phyloP scores from a whole-genome alignment of 495 filamentous ascomycete genomes.

The Penicillium lagena region DNA sequence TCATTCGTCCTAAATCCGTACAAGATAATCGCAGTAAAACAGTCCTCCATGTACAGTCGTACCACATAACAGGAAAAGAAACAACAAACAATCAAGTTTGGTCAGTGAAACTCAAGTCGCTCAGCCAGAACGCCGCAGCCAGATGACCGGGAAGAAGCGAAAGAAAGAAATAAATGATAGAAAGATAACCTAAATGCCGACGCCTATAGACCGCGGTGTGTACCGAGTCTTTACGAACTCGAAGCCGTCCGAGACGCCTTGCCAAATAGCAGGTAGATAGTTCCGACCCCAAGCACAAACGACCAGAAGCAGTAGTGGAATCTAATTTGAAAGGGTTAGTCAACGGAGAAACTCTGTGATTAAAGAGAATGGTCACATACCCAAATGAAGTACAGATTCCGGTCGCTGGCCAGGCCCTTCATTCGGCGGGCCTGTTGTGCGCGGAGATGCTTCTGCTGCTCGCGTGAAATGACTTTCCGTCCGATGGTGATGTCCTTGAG shows the following conservation, averaged over 20 bases:
- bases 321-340: constrained; percentile 18
- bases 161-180: constrained; percentile 10
- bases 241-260: constrained; percentile 36
- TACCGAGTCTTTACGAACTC: constrained; percentile 39
- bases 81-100: constrained; percentile 8
- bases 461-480: constrained; percentile 49
- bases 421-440: constrained; percentile 67
- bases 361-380: constrained; percentile 42
- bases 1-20: too few species aligned
- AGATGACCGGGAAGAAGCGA: constrained; percentile 12
- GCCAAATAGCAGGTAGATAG: constrained; percentile 49
- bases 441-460: constrained; percentile 67
- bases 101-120: constrained; percentile 8
- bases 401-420: constrained; percentile 66
- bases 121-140: constrained; percentile 19
- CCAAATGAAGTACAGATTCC: constrained; percentile 82
- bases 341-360: constrained; percentile 9
- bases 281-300: constrained; percentile 58
- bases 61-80: constrained; percentile 18
- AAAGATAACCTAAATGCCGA: constrained; percentile 21
- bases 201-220: constrained; percentile 34
- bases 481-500: constrained; percentile 41
- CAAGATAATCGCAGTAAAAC: not conserved
- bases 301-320: constrained; percentile 51
- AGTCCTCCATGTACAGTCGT: constrained; percentile 20